Conservation (phyloP, 2,329 filamentous ascomycete genomes). For the Trichoderma lentiforme region DNA sequence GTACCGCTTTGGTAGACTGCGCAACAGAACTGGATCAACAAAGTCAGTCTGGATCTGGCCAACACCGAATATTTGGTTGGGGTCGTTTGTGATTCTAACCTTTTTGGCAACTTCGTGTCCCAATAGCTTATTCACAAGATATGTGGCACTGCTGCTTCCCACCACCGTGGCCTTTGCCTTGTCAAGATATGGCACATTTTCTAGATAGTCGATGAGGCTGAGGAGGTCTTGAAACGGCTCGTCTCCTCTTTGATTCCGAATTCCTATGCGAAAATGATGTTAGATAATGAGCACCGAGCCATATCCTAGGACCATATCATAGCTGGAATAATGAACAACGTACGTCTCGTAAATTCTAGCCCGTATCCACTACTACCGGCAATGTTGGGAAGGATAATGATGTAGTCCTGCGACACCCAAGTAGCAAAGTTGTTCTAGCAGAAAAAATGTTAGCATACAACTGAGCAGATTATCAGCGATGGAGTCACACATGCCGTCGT, state of each 20-base stretch:
- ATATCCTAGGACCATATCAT: neutral
- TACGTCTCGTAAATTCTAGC: constrained; percentile 30
- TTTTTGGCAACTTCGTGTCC: constrained; percentile 50
- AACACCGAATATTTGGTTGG: neutral
- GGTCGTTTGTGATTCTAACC: constrained; percentile 23
- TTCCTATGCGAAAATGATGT: constrained; percentile 35
- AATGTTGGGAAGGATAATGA: constrained; percentile 58
- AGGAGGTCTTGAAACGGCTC: constrained; percentile 54
- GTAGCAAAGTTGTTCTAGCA: constrained; percentile 50
- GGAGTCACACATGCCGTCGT: constrained; percentile 33
- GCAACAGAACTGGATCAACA: constrained; percentile 23
- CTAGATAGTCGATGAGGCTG: constrained; percentile 50
- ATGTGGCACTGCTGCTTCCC: constrained; percentile 56
- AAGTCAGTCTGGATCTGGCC: neutral
- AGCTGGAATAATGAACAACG: neutral
- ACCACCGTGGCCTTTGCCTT: constrained; percentile 49
- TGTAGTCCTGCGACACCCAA: constrained; percentile 60
- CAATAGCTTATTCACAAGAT: constrained; percentile 59
- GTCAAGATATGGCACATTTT: constrained; percentile 52
- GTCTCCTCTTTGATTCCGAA: constrained; percentile 52
- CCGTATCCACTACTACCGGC: constrained; percentile 58
- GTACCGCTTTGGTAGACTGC: constrained; percentile 49
- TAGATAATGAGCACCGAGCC: neutral
- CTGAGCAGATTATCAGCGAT: neutral
- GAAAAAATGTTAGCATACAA: neutral